A percentile compares a stretch with the other conserved stretches of the same genome.
These are phyloP conservation scores for Colletotrichum siamense DNA, from an alignment of 2,329 filamentous ascomycete species.

Conservation along the genomic window DNA sequence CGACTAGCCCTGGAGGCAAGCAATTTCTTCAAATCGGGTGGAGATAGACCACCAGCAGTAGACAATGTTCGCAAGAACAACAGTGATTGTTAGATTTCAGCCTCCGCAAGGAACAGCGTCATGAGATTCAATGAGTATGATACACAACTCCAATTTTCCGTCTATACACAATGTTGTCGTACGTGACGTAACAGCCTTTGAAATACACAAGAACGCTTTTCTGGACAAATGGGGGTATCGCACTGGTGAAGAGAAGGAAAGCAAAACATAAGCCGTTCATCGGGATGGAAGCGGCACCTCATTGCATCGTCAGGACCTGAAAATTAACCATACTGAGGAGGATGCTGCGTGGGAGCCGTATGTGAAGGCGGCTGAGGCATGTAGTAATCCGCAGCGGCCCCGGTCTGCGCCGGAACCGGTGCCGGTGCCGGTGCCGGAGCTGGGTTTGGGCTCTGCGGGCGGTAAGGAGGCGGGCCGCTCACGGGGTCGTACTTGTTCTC, in stretches of 20 bases:
- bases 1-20: not conserved
- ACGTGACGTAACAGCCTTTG: not conserved
- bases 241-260: not conserved
- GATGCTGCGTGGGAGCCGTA: conserved; percentile 7
- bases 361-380: conserved; percentile 9
- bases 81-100: not conserved
- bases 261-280: not conserved
- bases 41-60: not conserved
- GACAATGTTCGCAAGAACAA: not conserved
- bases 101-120: not conserved
- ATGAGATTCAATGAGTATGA: not conserved
- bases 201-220: not conserved
- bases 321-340: not conserved
- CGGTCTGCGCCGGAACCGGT: not conserved
- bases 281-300: not conserved
- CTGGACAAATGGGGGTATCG: not conserved
- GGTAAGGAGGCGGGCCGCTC: not conserved
- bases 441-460: not conserved
- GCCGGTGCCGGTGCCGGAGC: not conserved
- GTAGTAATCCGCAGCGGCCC: conserved; percentile 14
- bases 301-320: not conserved
- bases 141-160: not conserved
- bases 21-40: not conserved
- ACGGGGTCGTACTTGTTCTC: conserved; percentile 11
- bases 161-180: not conserved